Percentiles rank a stretch among this genome's conserved stretches.
phyloP scores from a whole-genome alignment of 805 yeast species.

The Candida peoriensis region DNA sequence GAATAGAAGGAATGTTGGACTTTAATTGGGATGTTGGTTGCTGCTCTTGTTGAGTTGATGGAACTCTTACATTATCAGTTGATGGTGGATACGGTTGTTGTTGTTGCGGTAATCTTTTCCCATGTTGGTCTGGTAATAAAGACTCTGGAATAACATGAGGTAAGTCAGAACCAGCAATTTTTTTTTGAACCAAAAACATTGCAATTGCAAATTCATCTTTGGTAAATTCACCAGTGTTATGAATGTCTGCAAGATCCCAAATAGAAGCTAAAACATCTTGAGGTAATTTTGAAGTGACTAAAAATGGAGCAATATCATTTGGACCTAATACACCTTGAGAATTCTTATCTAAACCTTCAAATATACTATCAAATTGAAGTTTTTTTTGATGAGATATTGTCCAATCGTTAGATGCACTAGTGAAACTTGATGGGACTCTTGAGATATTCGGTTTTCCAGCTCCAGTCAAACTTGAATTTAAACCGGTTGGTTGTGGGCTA shows the following conservation, averaged over 20 bases:
- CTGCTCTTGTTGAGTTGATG: constrained; percentile 8
- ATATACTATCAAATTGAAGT: constrained; percentile 74
- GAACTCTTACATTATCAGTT: constrained; percentile 12
- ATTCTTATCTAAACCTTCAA: constrained; percentile 68
- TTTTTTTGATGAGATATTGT: constrained; percentile 59
- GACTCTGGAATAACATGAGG: constrained; percentile 76
- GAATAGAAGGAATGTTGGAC: constrained; percentile 25
- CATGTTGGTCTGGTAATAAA: constrained; percentile 34
- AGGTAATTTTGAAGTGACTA: constrained; percentile 79
- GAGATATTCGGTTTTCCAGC: constrained; percentile 21
- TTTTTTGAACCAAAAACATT: constrained; percentile 85
- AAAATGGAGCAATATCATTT: constrained; percentile 78
- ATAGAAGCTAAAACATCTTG: constrained; percentile 82
- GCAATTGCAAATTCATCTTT: constrained; percentile 87
- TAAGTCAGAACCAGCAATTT: constrained; percentile 67
- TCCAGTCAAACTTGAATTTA: too few relatives aligned
- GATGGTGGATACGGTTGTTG: constrained; percentile 10
- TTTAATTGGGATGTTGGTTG: too few relatives aligned
- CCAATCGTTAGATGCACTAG: constrained; percentile 53
- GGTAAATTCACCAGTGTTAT: constrained; percentile 77
- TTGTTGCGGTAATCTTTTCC: constrained; percentile 10
- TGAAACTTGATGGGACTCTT: constrained; percentile 34
- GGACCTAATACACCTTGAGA: constrained; percentile 64
- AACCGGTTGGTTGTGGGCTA: constrained; percentile 16
- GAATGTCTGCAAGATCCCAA: constrained; percentile 93